Percentiles rank a stretch among this genome's conserved stretches.
These are phyloP conservation scores for Pinus albicaulis DNA, from an alignment of 75 land plant genomes.

Conservation along the genomic window DNA sequence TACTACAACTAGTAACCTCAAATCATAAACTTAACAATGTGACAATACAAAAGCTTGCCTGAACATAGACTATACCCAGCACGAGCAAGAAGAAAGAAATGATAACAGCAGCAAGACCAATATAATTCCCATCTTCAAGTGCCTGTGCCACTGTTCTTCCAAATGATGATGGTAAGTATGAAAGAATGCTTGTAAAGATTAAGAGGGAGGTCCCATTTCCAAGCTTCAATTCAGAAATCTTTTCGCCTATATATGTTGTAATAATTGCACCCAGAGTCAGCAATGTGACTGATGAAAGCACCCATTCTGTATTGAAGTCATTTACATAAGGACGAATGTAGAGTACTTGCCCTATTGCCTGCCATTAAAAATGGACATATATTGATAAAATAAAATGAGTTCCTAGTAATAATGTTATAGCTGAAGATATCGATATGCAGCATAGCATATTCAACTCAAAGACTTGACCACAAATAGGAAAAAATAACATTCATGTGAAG, in stretches of 20 bases:
- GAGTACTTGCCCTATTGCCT: constrained; percentile 98
- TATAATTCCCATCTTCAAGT: constrained; percentile 85
- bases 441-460: background rate
- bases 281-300: constrained; percentile 64
- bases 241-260: constrained; percentile 91
- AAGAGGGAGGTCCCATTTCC: constrained; percentile 99
- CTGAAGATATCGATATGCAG: background rate
- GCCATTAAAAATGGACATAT: constrained; percentile 9
- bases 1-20: background rate
- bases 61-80: constrained; percentile 98
- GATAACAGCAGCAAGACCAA: constrained; percentile 68
- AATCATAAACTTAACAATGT: background rate
- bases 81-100: constrained; percentile 85
- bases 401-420: background rate
- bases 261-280: constrained; percentile 86
- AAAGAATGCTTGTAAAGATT: constrained; percentile 95
- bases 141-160: constrained; percentile 88
- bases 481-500: background rate
- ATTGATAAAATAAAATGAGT: background rate
- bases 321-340: constrained; percentile 94
- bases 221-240: constrained; percentile 92
- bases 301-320: constrained; percentile 94
- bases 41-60: constrained; percentile 46
- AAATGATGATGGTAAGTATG: constrained; percentile 97
- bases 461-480: background rate